Conservation (phyloP, 306 rosid species). For the Sechiopsis laciniata region DNA sequence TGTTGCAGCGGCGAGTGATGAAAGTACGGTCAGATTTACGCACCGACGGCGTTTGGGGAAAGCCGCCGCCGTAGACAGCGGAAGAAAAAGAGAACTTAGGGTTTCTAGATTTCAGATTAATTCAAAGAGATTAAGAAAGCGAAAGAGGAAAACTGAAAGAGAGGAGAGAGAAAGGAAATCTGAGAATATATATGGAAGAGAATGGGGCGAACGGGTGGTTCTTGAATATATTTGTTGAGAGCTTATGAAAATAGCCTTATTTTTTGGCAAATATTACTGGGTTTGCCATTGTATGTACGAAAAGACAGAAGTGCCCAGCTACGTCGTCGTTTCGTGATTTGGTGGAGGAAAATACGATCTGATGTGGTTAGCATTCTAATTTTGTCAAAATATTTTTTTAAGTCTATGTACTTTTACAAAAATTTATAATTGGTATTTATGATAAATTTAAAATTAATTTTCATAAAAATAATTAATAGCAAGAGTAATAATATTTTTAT, state of each 20-base stretch:
- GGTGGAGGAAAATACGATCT: neutral
- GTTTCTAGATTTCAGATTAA: neutral
- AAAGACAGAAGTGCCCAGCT: neutral
- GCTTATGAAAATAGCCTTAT: neutral
- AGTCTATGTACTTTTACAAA: no score
- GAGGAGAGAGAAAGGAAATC: neutral
- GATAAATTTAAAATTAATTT: no score
- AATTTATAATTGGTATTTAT: no score
- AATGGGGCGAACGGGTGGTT: slow-evolving; percentile 9
- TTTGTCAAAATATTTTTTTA: no score
- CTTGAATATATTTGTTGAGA: neutral
- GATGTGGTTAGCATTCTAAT: no score
- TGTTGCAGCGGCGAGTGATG: neutral
- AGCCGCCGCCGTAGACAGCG: neutral
- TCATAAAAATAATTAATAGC: no score
- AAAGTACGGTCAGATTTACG: neutral
- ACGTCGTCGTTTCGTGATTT: slow-evolving; percentile 4
- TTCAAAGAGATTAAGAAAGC: neutral
- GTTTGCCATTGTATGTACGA: neutral
- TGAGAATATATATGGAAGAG: slow-evolving; percentile 3
- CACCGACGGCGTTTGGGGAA: neutral
- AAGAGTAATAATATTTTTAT: no score
- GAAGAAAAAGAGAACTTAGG: neutral
- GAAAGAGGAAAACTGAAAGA: neutral
- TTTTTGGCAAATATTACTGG: neutral